These are phyloP conservation scores for Biscutella laevigata DNA, from an alignment of 441 rosid species.

Conservation along the genomic window DNA sequence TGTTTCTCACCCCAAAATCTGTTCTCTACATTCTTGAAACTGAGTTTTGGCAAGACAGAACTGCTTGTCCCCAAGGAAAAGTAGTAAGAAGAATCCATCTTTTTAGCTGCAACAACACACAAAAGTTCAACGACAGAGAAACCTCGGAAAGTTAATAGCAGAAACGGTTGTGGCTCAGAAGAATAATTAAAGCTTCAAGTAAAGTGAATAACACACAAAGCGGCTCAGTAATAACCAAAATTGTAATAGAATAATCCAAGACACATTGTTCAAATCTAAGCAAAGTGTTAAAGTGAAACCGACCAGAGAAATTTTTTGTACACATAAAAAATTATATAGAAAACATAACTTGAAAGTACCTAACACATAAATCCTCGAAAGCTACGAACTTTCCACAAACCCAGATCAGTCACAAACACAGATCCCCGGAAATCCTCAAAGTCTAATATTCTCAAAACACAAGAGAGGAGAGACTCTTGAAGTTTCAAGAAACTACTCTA, in stretches of 20 bases:
- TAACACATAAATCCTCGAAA: slow-evolving; percentile 20
- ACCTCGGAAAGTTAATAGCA: slow-evolving; percentile 17
- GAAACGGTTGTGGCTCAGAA: slow-evolving; percentile 6
- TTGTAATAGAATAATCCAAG: slow-evolving; percentile 18
- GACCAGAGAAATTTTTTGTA: slow-evolving; percentile 12
- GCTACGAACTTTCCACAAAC: slow-evolving; percentile 21
- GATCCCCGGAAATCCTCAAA: slow-evolving; percentile 16
- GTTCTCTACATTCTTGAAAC: slow-evolving; percentile 29
- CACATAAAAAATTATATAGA: neutral
- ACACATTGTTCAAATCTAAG: slow-evolving; percentile 17
- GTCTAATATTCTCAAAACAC: slow-evolving; percentile 5
- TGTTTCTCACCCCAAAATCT: slow-evolving; percentile 55
- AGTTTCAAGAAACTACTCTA: neutral
- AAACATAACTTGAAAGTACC: neutral
- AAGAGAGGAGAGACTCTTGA: slow-evolving; percentile 14
- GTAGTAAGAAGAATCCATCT: slow-evolving; percentile 53
- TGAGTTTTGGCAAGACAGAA: slow-evolving; percentile 23
- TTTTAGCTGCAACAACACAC: slow-evolving; percentile 20
- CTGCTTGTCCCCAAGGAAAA: slow-evolving; percentile 33
- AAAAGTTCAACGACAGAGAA: neutral
- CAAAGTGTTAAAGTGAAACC: slow-evolving; percentile 29
- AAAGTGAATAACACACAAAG: slow-evolving; percentile 32
- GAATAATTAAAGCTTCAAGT: slow-evolving; percentile 29
- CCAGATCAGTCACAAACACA: slow-evolving; percentile 18
- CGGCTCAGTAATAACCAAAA: slow-evolving; percentile 5